phyloP scores from a whole-genome alignment of 805 yeast species.

The Candida sphagnicola region DNA sequence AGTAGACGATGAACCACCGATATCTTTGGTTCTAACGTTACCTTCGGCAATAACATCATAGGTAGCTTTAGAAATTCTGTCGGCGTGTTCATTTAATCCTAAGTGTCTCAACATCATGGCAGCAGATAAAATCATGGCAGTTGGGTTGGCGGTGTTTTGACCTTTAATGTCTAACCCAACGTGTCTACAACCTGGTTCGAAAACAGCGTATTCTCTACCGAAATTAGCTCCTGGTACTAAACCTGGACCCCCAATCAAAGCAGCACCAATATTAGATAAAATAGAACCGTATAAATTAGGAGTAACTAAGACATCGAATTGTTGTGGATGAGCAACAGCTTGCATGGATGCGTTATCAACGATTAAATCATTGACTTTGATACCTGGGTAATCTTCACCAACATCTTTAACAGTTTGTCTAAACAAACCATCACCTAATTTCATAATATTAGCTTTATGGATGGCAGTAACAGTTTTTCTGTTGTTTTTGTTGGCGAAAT shows the following conservation, averaged over 20 bases:
- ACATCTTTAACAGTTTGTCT: slow-evolving; percentile 88
- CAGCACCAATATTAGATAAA: slow-evolving; percentile 97
- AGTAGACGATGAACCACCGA: slow-evolving; percentile 87
- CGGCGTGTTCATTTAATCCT: slow-evolving; percentile 81
- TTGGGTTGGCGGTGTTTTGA: slow-evolving; percentile 93
- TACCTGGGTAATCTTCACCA: slow-evolving; percentile 78
- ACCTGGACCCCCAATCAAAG: slow-evolving; percentile 96
- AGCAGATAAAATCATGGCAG: slow-evolving; percentile 92
- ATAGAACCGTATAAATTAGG: slow-evolving; percentile 98
- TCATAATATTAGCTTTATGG: slow-evolving; percentile 99
- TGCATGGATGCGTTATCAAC: slow-evolving; percentile 99
- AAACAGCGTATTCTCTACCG: slow-evolving; percentile 96
- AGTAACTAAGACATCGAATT: slow-evolving; percentile 95
- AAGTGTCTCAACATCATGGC: slow-evolving; percentile 92
- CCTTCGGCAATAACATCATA: slow-evolving; percentile 89
- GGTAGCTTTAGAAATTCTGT: slow-evolving; percentile 84
- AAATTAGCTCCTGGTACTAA: slow-evolving; percentile 97
- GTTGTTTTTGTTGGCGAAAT: slow-evolving; percentile 87
- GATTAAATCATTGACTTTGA: slow-evolving; percentile 85
- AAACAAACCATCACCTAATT: slow-evolving; percentile 96
- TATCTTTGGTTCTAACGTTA: slow-evolving; percentile 77
- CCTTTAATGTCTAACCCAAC: slow-evolving; percentile 97
- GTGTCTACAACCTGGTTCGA: slow-evolving; percentile 99
- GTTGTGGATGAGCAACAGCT: slow-evolving; percentile 97
- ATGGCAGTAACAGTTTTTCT: slow-evolving; percentile 93